Conservation (phyloP, 169 alveolate species). For the Plasmodium gallinaceum region DNA sequence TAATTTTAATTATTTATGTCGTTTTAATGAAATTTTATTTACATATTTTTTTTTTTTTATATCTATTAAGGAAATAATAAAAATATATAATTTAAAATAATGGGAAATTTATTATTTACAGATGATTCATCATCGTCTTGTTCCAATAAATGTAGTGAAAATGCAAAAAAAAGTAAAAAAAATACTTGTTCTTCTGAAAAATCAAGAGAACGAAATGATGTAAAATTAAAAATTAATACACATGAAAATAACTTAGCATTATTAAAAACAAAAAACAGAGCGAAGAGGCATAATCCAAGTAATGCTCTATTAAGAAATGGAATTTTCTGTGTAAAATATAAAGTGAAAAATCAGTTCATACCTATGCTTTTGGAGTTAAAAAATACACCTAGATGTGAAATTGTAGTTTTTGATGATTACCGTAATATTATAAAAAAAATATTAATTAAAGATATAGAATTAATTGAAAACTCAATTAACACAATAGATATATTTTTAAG, state of each 20-base stretch:
- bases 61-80: too few species aligned
- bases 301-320: conserved; percentile 50
- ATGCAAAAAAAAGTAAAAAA: neutral
- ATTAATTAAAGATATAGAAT: conserved; percentile 46
- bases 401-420: conserved; percentile 29
- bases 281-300: conserved; percentile 55
- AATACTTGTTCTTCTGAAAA: neutral
- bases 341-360: conserved; percentile 28
- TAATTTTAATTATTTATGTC: too few species aligned
- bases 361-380: conserved; percentile 47
- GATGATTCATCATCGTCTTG: too few species aligned
- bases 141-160: conserved; percentile 1
- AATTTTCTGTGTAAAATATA: conserved; percentile 38
- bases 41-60: too few species aligned
- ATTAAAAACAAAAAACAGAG: conserved; percentile 58
- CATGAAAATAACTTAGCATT: conserved; percentile 19
- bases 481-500: conserved; percentile 63
- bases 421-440: conserved; percentile 51
- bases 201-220: conserved; percentile 1
- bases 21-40: too few species aligned
- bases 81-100: too few species aligned
- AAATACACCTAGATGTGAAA: conserved; percentile 61
- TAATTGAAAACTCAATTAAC: conserved; percentile 40
- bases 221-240: neutral
- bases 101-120: too few species aligned